A percentile compares a stretch with the other conserved stretches of the same genome.
Conservation (phyloP, 768 basidiomycete species). For the Trametes gibbosa region DNA sequence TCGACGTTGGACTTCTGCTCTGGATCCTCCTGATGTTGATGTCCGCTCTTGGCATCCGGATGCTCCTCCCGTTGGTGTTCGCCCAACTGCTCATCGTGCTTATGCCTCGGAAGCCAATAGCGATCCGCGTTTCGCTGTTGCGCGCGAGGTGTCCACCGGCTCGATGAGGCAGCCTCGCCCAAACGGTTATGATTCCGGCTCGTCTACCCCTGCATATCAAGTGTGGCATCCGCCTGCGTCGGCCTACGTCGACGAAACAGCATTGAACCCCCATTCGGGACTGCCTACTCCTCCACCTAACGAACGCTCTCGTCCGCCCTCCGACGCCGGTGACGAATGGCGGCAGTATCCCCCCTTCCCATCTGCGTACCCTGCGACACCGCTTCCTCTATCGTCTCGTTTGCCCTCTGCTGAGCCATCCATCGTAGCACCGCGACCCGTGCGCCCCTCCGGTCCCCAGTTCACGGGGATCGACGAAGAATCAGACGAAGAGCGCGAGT, state of each 20-base stretch:
- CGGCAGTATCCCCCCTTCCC: slow-evolving; percentile 71
- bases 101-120: slow-evolving; percentile 11
- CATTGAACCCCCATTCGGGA: slow-evolving; percentile 27
- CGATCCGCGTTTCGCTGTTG: background rate
- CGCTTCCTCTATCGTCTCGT: slow-evolving; percentile 13
- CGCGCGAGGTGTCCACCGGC: slow-evolving; percentile 7
- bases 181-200: background rate
- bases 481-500: slow-evolving; percentile 9
- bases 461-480: slow-evolving; percentile 17
- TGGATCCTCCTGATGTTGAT: slow-evolving; percentile 11
- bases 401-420: slow-evolving; percentile 6
- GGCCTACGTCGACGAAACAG: slow-evolving; percentile 35
- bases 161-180: slow-evolving; percentile 10
- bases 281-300: slow-evolving; percentile 21
- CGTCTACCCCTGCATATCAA: slow-evolving; percentile 34
- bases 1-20: slow-evolving; percentile 23
- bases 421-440: slow-evolving; percentile 15
- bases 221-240: slow-evolving; percentile 64
- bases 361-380: slow-evolving; percentile 69
- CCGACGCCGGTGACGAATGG: slow-evolving; percentile 56
- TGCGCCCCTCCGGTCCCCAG: slow-evolving; percentile 12
- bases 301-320: background rate
- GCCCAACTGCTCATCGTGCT: slow-evolving; percentile 8
- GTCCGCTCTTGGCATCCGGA: slow-evolving; percentile 9
- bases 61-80: background rate